phyloP scores from a whole-genome alignment of 2,329 filamentous ascomycete species.

The Apiospora arundinis region DNA sequence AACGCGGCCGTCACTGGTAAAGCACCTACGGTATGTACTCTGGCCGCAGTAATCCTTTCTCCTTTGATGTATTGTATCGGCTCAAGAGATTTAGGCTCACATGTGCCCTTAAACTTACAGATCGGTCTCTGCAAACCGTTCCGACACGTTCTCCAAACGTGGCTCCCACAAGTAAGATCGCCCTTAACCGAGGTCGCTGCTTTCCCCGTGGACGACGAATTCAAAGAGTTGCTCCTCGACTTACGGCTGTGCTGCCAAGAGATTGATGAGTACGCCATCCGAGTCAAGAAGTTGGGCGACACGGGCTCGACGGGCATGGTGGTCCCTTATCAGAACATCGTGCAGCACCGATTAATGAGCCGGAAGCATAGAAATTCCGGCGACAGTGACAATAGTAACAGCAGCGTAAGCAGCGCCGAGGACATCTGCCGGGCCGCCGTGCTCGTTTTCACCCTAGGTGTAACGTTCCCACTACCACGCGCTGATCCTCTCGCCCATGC shows the following conservation, averaged over 20 bases:
- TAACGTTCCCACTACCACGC: neutral
- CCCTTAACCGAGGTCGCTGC: neutral
- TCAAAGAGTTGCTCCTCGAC: neutral
- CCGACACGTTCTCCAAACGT: neutral
- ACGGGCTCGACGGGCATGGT: neutral
- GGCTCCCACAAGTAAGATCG: neutral
- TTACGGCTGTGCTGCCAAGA: neutral
- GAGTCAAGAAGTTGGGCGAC: neutral
- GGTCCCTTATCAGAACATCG: neutral
- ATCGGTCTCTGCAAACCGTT: neutral
- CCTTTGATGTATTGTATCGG: neutral
- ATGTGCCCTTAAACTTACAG: neutral
- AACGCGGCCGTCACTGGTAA: neutral
- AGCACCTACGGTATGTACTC: neutral
- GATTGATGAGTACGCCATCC: neutral
- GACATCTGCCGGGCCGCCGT: neutral
- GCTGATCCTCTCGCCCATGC: neutral
- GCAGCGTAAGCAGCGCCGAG: neutral
- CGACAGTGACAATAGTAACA: neutral
- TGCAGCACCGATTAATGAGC: slow-evolving; percentile 2
- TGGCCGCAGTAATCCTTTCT: neutral
- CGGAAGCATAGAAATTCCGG: neutral
- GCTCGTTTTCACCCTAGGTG: neutral
- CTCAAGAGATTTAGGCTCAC: neutral
- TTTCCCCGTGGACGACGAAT: neutral